phyloP scores from a whole-genome alignment of 331 rosid genomes.

The Malus hybrid region DNA sequence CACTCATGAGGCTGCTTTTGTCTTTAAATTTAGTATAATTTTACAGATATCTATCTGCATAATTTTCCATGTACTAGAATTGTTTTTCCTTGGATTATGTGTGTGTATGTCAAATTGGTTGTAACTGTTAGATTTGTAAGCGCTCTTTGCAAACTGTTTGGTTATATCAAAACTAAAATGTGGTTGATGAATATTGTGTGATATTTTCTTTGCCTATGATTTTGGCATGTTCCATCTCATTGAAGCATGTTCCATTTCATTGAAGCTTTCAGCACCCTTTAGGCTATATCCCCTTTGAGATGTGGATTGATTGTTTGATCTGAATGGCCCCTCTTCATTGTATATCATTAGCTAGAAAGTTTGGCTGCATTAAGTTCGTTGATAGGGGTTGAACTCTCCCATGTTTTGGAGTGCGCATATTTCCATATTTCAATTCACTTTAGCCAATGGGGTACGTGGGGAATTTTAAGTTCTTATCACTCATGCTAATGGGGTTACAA shows the following conservation, averaged over 20 bases:
- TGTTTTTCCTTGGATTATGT: not conserved
- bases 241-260: not conserved
- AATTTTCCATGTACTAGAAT: not conserved
- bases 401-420: not conserved
- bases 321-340: not conserved
- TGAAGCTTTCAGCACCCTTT: not conserved
- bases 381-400: not conserved
- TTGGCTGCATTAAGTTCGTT: not conserved
- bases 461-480: not conserved
- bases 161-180: not conserved
- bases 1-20: not conserved
- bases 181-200: not conserved
- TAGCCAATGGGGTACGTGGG: not conserved
- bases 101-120: not conserved
- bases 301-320: not conserved
- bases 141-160: not conserved
- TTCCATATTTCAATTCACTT: not conserved
- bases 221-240: not conserved
- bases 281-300: not conserved
- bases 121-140: not conserved
- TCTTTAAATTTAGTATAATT: not conserved
- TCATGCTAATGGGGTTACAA: not conserved
- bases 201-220: not conserved
- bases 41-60: not conserved
- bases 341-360: not conserved